Base-by-base conservation (phyloP, 1,284 basidiomycete species). In the Mixia osmundae region DNA sequence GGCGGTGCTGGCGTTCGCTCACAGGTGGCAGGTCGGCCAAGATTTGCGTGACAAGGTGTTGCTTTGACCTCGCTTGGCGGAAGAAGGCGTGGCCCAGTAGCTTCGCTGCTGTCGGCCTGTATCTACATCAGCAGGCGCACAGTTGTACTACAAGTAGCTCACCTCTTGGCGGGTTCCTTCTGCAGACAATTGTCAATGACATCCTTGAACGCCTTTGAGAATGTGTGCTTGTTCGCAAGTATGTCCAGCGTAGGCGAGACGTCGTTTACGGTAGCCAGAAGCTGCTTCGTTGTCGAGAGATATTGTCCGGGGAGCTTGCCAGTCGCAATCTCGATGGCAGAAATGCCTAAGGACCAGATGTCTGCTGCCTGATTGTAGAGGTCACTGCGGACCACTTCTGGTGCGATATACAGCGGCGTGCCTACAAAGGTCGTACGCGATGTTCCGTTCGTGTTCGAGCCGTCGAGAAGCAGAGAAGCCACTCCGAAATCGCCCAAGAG, bases 371-470 rank as follows among this genome's bases (percentile, higher is more conserved):
- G 20, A 9, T 32, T 12, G n/a, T 28, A 11, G 5, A 10, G 23
- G 24, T 16, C 3, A 30, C 15, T 15, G 47, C 75, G 69, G 32
- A 87, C 77, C 19, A 87, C 67, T 48, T 87, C 80, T 2, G 82
- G 82, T 0, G 82, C 78, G 80, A 87, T 87, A 77, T 79, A 87
- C 51, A 76, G 80, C 1, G 82, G 82, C 21, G 82, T 87, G 33
- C 82, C 82, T 14, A 87, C 82, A 51, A 87, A 87, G 7, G 73
- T 77, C 53, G 75, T 77, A 39, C 78, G 66, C 48, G 41, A 36
- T 33, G 9, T 27, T 20, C 28, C 18, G 16, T 21, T 34, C 30
- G 11, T 28, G 30, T 23, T 24, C 16, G 30, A 22, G 38, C 74
- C 69, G 41, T 77, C 72, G 35, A 68, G 59, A 3, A 83, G 64